Evolutionary conservation across 176 grass and related monocot genomes (phyloP), one percentile per base, ranked within the genome.

Genomic region (Oryza longistaminata): DNA sequence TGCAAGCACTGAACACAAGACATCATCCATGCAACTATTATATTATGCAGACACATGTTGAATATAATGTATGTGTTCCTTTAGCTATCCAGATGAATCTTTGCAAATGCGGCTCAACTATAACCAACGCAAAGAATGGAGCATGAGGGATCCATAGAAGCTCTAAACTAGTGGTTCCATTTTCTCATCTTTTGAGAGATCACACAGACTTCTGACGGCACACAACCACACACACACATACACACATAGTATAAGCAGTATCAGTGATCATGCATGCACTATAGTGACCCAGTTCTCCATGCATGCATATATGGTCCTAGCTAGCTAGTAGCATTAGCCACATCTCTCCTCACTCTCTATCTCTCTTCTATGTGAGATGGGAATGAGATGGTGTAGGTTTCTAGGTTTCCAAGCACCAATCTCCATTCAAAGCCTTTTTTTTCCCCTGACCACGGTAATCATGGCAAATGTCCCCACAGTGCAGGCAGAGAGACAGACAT

Each of bases 401-500:
- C 84, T 83, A 87, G 88, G 88, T 90, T 90, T 87, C 84, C 89
- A 91, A 84, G 85, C 81, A 62, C 81, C 77, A 84, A 87, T 84
- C 85, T 91, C 85, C 89, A 87, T 80, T 91, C 85, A 87, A 87
- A 69, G 75, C 80, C 89, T 87, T 91, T 84, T 84, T 67, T 58
- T 49, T 40, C 39, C 44, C 70, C 85, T 75, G 89, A 62, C 70
- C 70, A 91, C 29, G 78, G 77, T 49, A 83, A 85, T 87, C 82
- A 91, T 88, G 76, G 14, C 58, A 80, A 22, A 61, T 88, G 90
- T 75, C 85, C 90, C 88, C 87, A 92, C 88, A 53, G 44, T 83
- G 40, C 85, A 86, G 85, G 85, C 81, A 85, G 44, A 88, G 74
- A 79, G 7, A 61, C 58, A 79, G 7, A 61, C 58, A 89, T 78